Base-by-base conservation (phyloP, 2,329 filamentous ascomycete genomes). In the Trichoderma sp. region DNA sequence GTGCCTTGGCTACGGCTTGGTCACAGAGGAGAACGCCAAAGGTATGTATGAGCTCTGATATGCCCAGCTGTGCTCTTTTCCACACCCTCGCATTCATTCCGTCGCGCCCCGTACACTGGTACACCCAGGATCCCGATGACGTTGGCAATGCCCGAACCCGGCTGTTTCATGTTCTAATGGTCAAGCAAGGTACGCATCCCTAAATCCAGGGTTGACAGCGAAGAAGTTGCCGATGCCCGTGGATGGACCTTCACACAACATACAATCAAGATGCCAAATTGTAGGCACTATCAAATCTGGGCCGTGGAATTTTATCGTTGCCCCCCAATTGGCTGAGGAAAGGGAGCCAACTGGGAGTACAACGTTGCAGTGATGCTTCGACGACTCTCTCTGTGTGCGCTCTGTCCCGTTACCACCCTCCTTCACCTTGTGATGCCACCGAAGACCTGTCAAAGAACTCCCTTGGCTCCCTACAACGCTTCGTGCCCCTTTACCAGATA, bases 361-460 rank as follows among this genome's bases (percentile, higher is more conserved):
- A 63, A 63, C 60, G 60, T 63, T 63, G 60, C 60, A 63, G 60
- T 28, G 28, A 56, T 52, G 58, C 58, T 28, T 61, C 24, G 58
- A 54, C 48, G 43, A 52, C 39, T 61, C 24, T 62, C 39, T 61
- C 24, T 52, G 5, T 54, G 57, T 21, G 45, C 45, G 17, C 21
- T 24, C 58, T 52, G 47, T 39, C 39, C 19, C 48, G 28, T 44
- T 15, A 24, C 58, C 34, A 62, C 58, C 58, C 48, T 62, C 58
- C 58, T 26, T 62, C 58, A 62, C 48, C 58, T 62, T 30, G 39
- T 7, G 45, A 60, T 39, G 48, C 34, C 58, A 21, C 48, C 39
- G 58, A 44, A 30, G n/a, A 12, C 34, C 21, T 15, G 55, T 24
- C 21, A 30, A 30, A 45, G 39, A 26, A 30, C n/a, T 54, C 39